Evolutionary conservation across 441 rosid species (phyloP).

Genomic region (Croton laevigatus): DNA sequence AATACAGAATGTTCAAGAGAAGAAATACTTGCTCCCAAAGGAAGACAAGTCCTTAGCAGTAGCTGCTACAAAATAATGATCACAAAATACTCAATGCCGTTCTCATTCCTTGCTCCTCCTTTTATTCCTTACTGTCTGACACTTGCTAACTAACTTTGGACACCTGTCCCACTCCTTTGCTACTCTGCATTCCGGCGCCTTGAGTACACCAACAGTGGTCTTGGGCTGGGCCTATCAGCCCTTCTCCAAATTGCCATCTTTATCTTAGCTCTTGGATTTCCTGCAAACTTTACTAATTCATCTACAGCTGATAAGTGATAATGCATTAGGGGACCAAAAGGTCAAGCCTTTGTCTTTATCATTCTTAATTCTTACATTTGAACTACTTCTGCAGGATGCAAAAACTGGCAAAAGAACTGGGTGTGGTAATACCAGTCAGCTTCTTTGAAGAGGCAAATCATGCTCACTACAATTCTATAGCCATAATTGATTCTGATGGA

Average conservation of each 20-base stretch:
- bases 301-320: background rate
- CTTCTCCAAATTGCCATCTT: background rate
- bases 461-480: slow-evolving; percentile 89
- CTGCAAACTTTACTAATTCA: slow-evolving; percentile 1
- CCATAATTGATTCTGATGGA: slow-evolving; percentile 90
- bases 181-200: too few species aligned
- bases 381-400: slow-evolving; percentile 59
- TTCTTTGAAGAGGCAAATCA: slow-evolving; percentile 95
- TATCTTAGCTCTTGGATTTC: background rate
- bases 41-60: too few species aligned
- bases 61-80: too few species aligned
- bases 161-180: too few species aligned
- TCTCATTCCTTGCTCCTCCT: too few species aligned
- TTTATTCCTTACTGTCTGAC: too few species aligned
- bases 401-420: slow-evolving; percentile 75
- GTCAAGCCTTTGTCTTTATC: slow-evolving; percentile 8
- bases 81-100: too few species aligned
- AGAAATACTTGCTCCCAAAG: too few species aligned
- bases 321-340: slow-evolving; percentile 1
- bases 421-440: slow-evolving; percentile 85
- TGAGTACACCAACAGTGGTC: too few species aligned
- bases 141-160: too few species aligned
- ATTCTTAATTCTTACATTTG: background rate
- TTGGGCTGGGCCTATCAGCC: too few species aligned
- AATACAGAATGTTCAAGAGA: too few species aligned